Base-by-base conservation (phyloP, 345 rosid species). In the Murraya paniculata region DNA sequence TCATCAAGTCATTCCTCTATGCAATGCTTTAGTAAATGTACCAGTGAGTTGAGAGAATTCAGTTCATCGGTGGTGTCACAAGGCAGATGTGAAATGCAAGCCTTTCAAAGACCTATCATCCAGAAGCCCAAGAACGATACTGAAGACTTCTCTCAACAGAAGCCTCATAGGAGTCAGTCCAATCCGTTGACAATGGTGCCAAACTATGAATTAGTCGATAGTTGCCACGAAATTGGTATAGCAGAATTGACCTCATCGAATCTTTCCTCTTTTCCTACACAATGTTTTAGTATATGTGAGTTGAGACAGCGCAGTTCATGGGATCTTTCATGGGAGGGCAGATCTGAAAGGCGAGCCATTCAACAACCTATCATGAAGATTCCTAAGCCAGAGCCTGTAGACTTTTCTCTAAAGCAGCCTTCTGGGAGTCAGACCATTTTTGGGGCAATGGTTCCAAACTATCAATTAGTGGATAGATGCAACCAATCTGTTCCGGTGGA, bases 91-190 rank as follows among this genome's bases (percentile, higher is more conserved):
- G 67, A 76, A 72, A 45, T 33, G 60, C 70, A 81, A 58, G 78
- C 57, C 38, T 25, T 25, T 77, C 64, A 77, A 45, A 64, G 65
- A 68, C 75, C 64, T 73, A 25, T 81, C 30, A 30, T 66, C 28
- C 77, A 78, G 81, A 60, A 48, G 19, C 84, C 78, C 60, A 81
- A 73, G 78, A 56, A 45, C 62, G 81, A 77, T 59, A 74, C 75
- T 33, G 22, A 35, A 21, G 78, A 77, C 35, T 73, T 81, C 59
- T 18, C 67, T 65, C 77, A 33, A 25, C 70, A 71, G 56, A 50
- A 28, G 36, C 69, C 25, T 72, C 27, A 33, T 24, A 41, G 55
- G 73, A 57, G 38, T 72, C 81, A 35, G 58, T 36, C 68, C 36
- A 72, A 57, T 57, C 25, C 60, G 22, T 57, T 9, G 60, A 25